Percentiles rank a stretch among this genome's conserved stretches.
Evolutionary conservation across 2,329 filamentous ascomycete genomes (phyloP).

Genomic region (Juglanconis oblonga): DNA sequence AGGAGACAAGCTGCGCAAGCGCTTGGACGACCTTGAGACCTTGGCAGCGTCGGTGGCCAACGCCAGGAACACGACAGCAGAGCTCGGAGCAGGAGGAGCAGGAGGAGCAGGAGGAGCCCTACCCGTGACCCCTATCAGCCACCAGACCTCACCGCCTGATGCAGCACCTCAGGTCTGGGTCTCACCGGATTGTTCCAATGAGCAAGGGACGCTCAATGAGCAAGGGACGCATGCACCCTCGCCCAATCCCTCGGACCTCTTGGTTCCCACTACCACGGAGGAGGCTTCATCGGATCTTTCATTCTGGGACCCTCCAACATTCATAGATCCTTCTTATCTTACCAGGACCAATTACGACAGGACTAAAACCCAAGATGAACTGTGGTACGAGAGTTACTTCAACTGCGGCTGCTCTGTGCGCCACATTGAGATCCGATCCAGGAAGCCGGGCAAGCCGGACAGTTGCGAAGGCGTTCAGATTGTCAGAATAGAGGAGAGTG

Average conservation of each 20-base stretch:
- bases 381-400: neutral
- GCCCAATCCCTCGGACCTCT: neutral
- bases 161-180: neutral
- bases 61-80: neutral
- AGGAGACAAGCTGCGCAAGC: slow-evolving; percentile 22
- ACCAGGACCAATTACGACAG: neutral
- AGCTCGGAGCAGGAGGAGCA: neutral
- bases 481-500: slow-evolving; percentile 16
- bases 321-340: slow-evolving; percentile 2
- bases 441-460: neutral
- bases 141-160: neutral
- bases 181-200: neutral
- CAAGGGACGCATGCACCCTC: neutral
- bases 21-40: slow-evolving; percentile 19
- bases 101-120: neutral
- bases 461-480: slow-evolving; percentile 1
- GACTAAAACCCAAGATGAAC: neutral
- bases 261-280: neutral
- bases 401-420: slow-evolving; percentile 18
- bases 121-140: neutral
- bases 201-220: neutral
- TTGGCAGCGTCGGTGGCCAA: slow-evolving; percentile 15
- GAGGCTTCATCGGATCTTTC: neutral
- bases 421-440: slow-evolving; percentile 16
- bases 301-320: slow-evolving; percentile 4